Percentiles rank a stretch among this genome's conserved stretches.
Evolutionary conservation across 768 basidiomycete species (phyloP).

Genomic region (Suillus sp.): DNA sequence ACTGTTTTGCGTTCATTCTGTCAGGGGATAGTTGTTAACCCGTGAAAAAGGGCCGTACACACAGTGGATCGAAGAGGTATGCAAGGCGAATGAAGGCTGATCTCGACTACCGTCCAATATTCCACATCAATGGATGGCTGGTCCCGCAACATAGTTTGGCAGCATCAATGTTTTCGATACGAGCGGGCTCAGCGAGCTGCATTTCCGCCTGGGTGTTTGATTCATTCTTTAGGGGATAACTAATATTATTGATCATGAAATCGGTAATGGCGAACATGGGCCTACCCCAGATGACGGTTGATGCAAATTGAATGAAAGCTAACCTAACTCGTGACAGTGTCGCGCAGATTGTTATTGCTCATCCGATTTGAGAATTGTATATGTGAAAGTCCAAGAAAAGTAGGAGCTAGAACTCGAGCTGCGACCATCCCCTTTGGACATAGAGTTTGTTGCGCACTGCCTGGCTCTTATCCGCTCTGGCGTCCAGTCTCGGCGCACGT

Average conservation of each 20-base stretch:
- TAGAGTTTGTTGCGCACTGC: too few relatives aligned
- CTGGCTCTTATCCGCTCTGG: too few relatives aligned
- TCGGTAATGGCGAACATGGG: conserved; percentile 37
- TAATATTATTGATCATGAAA: background rate
- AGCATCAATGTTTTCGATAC: too few relatives aligned
- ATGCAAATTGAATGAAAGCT: background rate
- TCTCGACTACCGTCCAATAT: conserved; percentile 72
- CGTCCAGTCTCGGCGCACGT: too few relatives aligned
- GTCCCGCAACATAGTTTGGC: conserved; percentile 44
- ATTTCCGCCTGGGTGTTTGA: background rate
- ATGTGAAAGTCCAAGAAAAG: conserved; percentile 63
- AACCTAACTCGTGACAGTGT: conserved; percentile 55
- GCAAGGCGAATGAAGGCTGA: conserved; percentile 70
- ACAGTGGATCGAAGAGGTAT: conserved; percentile 52
- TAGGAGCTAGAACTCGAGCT: too few relatives aligned
- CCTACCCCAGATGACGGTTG: background rate
- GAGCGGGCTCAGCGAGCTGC: too few relatives aligned
- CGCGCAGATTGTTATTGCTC: conserved; percentile 70
- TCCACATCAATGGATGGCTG: conserved; percentile 77
- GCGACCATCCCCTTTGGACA: too few relatives aligned
- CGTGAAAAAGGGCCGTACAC: background rate
- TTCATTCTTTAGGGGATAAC: background rate
- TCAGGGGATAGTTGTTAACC: background rate
- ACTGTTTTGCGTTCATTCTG: conserved; percentile 23
- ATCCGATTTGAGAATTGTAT: conserved; percentile 62